These are phyloP conservation scores for Schwanniomyces etchellsii DNA, from an alignment of 1,139 yeast genomes.

Conservation along the genomic window DNA sequence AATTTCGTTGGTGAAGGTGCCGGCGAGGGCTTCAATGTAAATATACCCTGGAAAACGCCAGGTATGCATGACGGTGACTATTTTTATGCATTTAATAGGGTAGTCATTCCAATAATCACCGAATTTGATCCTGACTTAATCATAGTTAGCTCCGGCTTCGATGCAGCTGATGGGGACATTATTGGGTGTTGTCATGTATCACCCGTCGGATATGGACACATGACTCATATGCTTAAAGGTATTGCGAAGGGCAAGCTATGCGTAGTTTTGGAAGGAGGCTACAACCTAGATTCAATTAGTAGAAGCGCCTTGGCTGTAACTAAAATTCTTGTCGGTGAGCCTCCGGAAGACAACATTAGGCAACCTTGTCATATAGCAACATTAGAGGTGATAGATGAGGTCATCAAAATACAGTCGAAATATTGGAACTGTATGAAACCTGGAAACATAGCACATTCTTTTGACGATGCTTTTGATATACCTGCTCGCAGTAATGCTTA, in stretches of 20 bases:
- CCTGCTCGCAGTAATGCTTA: conserved; percentile 20
- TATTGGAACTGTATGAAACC: conserved; percentile 86
- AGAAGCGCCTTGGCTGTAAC: conserved; percentile 90
- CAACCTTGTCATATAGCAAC: conserved; percentile 70
- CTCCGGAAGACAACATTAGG: conserved; percentile 71
- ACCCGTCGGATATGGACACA: conserved; percentile 93
- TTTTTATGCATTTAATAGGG: conserved; percentile 81
- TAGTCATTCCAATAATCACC: conserved; percentile 82
- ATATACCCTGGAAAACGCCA: conserved; percentile 90
- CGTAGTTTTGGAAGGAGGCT: conserved; percentile 94
- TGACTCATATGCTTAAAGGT: conserved; percentile 88
- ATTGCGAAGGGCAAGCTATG: conserved; percentile 85
- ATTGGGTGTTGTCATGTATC: conserved; percentile 97
- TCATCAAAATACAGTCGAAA: conserved; percentile 70
- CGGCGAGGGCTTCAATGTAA: conserved; percentile 83
- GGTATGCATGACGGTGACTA: conserved; percentile 97
- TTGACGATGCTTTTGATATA: conserved; percentile 38
- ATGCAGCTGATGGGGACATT: conserved; percentile 97
- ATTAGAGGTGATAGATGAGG: conserved; percentile 82
- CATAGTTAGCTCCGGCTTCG: conserved; percentile 92
- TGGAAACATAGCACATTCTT: conserved; percentile 42
- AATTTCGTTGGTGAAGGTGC: conserved; percentile 77
- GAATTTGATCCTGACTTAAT: conserved; percentile 93
- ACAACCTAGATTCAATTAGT: conserved; percentile 86
- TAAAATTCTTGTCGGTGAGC: conserved; percentile 88